A percentile compares a stretch with the other conserved stretches of the same genome.
phyloP scores from a whole-genome alignment of 805 yeast genomes.

The Ogataea nonfermentans region DNA sequence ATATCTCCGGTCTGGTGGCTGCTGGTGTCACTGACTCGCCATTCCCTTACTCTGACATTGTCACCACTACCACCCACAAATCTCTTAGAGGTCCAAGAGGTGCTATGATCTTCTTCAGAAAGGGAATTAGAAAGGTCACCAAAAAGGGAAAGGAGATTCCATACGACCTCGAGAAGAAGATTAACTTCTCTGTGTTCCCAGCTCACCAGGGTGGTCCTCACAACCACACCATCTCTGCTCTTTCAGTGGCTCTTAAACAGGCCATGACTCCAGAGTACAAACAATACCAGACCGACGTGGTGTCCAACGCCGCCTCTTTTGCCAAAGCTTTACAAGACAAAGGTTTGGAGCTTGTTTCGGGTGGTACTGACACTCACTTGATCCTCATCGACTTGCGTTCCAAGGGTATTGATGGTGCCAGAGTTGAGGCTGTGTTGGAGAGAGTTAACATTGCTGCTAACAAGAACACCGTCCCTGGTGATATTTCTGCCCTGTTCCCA shows the following conservation, averaged over 20 bases:
- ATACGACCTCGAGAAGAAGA: constrained; percentile 86
- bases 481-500: constrained; percentile 92
- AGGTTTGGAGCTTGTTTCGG: constrained; percentile 80
- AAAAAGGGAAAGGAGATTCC: constrained; percentile 82
- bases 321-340: constrained; percentile 61
- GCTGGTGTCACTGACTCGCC: constrained; percentile 95
- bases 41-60: constrained; percentile 89
- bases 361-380: constrained; percentile 95
- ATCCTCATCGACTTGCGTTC: constrained; percentile 80
- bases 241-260: constrained; percentile 93
- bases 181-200: constrained; percentile 97
- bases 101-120: constrained; percentile 95
- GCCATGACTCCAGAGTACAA: constrained; percentile 85
- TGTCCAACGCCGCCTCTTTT: constrained; percentile 75
- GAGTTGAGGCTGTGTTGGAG: constrained; percentile 88
- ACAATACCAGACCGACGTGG: constrained; percentile 79
- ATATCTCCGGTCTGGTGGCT: constrained; percentile 92
- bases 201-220: constrained; percentile 99
- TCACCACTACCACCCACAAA: constrained; percentile 97
- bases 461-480: constrained; percentile 96
- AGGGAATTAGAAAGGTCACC: constrained; percentile 80
- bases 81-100: constrained; percentile 99
- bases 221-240: constrained; percentile 94
- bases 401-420: constrained; percentile 88
- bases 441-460: constrained; percentile 90